These are phyloP conservation scores for Quercus ilex DNA, from an alignment of 306 rosid genomes.

Conservation along the genomic window DNA sequence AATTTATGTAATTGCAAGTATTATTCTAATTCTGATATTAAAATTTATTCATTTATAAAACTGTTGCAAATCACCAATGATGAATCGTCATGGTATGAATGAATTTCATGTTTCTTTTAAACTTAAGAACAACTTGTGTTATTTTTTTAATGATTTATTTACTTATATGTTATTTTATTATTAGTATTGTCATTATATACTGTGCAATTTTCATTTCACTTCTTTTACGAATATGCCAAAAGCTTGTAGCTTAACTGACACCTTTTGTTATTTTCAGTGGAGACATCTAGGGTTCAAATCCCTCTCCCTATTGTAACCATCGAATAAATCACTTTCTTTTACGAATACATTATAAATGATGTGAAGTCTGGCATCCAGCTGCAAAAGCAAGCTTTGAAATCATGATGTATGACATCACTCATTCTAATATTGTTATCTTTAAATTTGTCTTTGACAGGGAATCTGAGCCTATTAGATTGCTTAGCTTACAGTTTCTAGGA, in stretches of 20 bases:
- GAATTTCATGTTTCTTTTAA: neutral
- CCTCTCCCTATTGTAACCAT: too few relatives aligned
- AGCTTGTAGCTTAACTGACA: too few relatives aligned
- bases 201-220: neutral
- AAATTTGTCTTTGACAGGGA: slow-evolving; percentile 49
- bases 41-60: neutral
- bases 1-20: neutral
- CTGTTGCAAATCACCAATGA: neutral
- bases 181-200: neutral
- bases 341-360: neutral
- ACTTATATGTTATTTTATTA: neutral
- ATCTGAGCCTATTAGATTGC: slow-evolving; percentile 83
- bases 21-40: neutral
- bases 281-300: too few relatives aligned
- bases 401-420: neutral
- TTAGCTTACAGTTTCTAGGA: slow-evolving; percentile 91
- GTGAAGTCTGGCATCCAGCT: slow-evolving; percentile 4
- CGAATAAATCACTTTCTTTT: neutral
- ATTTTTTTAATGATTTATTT: too few relatives aligned
- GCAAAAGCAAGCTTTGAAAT: slow-evolving; percentile 5
- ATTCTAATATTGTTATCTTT: slow-evolving; percentile 13
- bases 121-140: too few relatives aligned
- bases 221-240: too few relatives aligned
- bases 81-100: neutral
- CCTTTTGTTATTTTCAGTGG: too few relatives aligned